phyloP scores from a whole-genome alignment of 1,284 basidiomycete species.

The Sporisorium iseilematis-ciliati region DNA sequence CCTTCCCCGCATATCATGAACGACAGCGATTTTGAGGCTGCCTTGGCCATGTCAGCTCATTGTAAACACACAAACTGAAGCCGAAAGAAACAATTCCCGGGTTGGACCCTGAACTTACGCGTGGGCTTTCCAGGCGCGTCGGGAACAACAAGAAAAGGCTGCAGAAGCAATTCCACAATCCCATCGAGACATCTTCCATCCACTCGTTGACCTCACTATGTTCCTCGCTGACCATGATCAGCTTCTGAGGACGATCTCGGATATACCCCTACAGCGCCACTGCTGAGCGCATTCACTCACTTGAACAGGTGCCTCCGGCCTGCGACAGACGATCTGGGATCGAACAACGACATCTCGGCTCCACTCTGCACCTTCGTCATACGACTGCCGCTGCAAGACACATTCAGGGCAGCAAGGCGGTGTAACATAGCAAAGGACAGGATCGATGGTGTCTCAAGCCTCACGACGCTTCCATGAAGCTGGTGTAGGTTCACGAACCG shows the following conservation, averaged over 20 bases:
- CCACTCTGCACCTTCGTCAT: background rate
- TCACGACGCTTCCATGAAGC: constrained; percentile 64
- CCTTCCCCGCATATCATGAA: background rate
- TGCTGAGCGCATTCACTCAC: constrained; percentile 3
- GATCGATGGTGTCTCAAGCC: constrained; percentile 30
- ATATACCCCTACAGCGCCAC: background rate
- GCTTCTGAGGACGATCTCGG: background rate
- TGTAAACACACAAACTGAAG: no score
- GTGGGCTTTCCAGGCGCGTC: constrained; percentile 8
- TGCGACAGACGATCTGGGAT: background rate
- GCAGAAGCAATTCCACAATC: background rate
- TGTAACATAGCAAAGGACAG: background rate
- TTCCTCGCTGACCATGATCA: constrained; percentile 1
- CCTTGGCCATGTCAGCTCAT: no score
- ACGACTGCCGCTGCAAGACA: no score
- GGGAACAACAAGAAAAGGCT: constrained; percentile 1
- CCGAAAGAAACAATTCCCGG: no score
- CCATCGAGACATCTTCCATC: constrained; percentile 1
- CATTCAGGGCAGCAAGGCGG: background rate
- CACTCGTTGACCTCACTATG: background rate
- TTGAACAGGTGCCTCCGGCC: background rate
- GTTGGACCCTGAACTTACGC: constrained; percentile 6
- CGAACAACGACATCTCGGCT: background rate
- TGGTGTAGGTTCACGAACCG: constrained; percentile 66
- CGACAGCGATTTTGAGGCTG: background rate